These are phyloP conservation scores for Royoungia palumana DNA, from an alignment of 768 basidiomycete genomes.

Conservation along the genomic window DNA sequence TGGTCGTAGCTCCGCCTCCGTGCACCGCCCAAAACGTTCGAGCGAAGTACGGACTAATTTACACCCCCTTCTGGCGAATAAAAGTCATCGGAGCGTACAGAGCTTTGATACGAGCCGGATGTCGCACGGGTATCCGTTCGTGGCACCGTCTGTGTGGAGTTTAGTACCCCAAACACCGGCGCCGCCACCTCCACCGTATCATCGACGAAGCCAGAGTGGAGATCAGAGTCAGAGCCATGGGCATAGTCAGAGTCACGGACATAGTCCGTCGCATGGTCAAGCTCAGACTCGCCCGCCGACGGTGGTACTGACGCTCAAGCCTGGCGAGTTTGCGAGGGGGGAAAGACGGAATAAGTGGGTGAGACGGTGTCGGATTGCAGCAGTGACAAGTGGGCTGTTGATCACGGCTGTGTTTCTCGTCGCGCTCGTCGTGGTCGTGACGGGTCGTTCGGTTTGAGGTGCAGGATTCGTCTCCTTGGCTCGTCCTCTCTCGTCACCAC, in stretches of 20 bases:
- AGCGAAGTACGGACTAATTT: conserved; percentile 17
- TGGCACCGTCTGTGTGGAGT: conserved; percentile 45
- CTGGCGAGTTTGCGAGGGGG: conserved; percentile 3
- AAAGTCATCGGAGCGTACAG: conserved; percentile 32
- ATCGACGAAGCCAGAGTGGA: conserved; percentile 6
- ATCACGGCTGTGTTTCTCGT: conserved; percentile 49
- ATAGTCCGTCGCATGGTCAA: too few species aligned
- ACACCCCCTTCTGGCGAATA: conserved; percentile 32
- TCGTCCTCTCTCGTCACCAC: not conserved
- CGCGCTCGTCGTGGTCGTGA: conserved; percentile 39
- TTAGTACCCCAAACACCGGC: conserved; percentile 27
- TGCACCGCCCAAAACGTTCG: too few species aligned
- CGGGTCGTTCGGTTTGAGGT: not conserved
- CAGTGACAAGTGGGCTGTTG: conserved; percentile 54
- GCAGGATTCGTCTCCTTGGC: not conserved
- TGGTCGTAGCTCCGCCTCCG: too few species aligned
- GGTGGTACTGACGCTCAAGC: conserved; percentile 19
- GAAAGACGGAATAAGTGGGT: conserved; percentile 36
- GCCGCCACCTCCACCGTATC: conserved; percentile 26
- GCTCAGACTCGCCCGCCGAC: not conserved
- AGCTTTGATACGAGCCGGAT: conserved; percentile 44
- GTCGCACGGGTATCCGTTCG: conserved; percentile 55
- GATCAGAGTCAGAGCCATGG: too few species aligned
- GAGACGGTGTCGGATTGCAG: conserved; percentile 54
- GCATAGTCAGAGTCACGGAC: too few species aligned